Evolutionary conservation across 2,329 filamentous ascomycete genomes (phyloP).

Genomic region (Botrytis fabae): DNA sequence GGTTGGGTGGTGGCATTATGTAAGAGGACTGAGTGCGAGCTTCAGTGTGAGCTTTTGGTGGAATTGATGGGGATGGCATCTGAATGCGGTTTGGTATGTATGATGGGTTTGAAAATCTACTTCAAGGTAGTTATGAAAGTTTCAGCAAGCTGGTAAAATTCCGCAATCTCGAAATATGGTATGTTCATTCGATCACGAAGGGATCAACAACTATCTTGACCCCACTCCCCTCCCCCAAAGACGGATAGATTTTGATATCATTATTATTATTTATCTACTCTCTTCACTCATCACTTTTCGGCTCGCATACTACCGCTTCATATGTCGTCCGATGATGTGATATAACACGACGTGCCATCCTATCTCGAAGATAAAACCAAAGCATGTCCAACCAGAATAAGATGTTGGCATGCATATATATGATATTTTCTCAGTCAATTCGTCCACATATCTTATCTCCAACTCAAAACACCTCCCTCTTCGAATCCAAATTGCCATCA

Average conservation of each 20-base stretch:
- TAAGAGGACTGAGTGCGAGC: slow-evolving; percentile 79
- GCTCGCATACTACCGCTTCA: background rate
- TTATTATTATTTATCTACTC: background rate
- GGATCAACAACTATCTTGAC: background rate
- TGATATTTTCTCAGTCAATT: background rate
- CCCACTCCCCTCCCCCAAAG: background rate
- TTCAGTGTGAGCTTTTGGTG: slow-evolving; percentile 99
- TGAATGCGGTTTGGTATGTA: background rate
- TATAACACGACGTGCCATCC: background rate
- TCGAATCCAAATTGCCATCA: background rate
- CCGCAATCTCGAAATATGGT: rapidly evolving
- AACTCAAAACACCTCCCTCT: background rate
- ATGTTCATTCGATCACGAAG: background rate
- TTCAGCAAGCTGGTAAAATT: background rate
- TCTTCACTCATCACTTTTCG: background rate
- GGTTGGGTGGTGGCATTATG: slow-evolving; percentile 97
- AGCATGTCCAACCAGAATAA: background rate
- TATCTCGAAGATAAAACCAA: background rate
- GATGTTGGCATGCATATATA: background rate
- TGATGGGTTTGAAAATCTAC: background rate
- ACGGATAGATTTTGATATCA: background rate
- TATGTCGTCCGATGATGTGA: background rate
- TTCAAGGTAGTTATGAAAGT: background rate
- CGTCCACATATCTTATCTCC: background rate
- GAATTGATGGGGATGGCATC: slow-evolving; percentile 49